These are phyloP conservation scores for Daldinia decipiens DNA, from an alignment of 495 filamentous ascomycete genomes.

Conservation along the genomic window DNA sequence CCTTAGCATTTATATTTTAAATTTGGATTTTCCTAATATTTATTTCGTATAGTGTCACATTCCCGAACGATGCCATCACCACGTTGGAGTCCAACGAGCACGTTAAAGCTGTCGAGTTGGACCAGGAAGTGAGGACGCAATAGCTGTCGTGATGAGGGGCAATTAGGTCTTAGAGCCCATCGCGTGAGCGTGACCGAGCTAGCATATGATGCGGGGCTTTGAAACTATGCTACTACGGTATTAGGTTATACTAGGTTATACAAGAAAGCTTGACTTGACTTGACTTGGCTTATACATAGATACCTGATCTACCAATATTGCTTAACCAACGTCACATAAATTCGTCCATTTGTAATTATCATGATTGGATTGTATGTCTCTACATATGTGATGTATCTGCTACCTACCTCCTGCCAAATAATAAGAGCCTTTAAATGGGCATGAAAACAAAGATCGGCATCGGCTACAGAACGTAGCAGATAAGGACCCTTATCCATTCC, in stretches of 20 bases:
- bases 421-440: not conserved
- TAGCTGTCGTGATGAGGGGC: conserved; percentile 53
- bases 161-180: conserved; percentile 22
- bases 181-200: conserved; percentile 20
- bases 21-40: conserved; percentile 1
- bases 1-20: conserved; percentile 3
- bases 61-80: conserved; percentile 70
- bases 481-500: conserved; percentile 20
- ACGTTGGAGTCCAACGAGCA: conserved; percentile 72
- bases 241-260: not conserved
- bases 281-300: conserved; percentile 22
- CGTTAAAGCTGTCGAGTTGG: conserved; percentile 76
- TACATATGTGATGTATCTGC: not conserved
- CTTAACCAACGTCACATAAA: not conserved
- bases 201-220: conserved; percentile 30
- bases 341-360: not conserved
- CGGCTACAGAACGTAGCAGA: not conserved
- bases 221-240: conserved; percentile 8
- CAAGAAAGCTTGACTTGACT: conserved; percentile 36
- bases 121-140: conserved; percentile 77
- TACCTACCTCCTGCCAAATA: too few relatives aligned
- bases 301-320: not conserved
- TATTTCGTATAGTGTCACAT: conserved; percentile 68
- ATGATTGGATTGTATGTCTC: not conserved
- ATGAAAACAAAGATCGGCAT: conserved; percentile 20